Conservation (phyloP, 441 rosid species). For the Theobroma grandiflorum region DNA sequence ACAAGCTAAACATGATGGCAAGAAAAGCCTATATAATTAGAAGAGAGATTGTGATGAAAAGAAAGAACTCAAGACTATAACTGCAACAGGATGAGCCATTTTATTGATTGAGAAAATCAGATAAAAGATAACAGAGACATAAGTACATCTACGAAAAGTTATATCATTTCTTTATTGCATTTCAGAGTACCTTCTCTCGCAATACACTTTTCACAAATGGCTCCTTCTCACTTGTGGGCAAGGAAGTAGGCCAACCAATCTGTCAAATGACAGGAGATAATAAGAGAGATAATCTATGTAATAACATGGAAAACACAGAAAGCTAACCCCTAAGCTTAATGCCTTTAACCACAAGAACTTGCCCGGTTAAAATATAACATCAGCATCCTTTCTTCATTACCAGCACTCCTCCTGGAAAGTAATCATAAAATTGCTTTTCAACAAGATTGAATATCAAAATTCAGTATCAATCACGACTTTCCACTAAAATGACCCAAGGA, state of each 20-base stretch:
- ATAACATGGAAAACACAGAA: conserved; percentile 8
- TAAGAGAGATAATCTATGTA: conserved; percentile 25
- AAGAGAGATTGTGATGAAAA: neutral
- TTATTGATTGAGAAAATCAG: neutral
- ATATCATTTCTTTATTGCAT: neutral
- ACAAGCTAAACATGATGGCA: neutral
- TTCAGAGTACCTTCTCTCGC: conserved; percentile 72
- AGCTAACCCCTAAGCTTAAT: conserved; percentile 11
- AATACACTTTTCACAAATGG: conserved; percentile 70
- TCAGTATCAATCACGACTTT: conserved; percentile 13
- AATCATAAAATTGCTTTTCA: conserved; percentile 29
- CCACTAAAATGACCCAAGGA: neutral
- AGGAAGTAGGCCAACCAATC: conserved; percentile 97
- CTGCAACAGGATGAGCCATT: neutral
- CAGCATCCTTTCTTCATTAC: conserved; percentile 93
- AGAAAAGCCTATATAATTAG: neutral
- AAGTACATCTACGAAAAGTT: neutral
- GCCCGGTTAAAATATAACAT: conserved; percentile 79
- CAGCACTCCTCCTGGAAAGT: conserved; percentile 71
- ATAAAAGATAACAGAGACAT: neutral
- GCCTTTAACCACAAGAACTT: conserved; percentile 28
- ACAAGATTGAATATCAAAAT: conserved; percentile 10
- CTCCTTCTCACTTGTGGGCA: conserved; percentile 88
- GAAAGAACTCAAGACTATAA: neutral
- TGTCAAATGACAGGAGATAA: conserved; percentile 39